These are phyloP conservation scores for Nannochloris sp. DNA, from an alignment of 139 green algal genomes.

Conservation along the genomic window DNA sequence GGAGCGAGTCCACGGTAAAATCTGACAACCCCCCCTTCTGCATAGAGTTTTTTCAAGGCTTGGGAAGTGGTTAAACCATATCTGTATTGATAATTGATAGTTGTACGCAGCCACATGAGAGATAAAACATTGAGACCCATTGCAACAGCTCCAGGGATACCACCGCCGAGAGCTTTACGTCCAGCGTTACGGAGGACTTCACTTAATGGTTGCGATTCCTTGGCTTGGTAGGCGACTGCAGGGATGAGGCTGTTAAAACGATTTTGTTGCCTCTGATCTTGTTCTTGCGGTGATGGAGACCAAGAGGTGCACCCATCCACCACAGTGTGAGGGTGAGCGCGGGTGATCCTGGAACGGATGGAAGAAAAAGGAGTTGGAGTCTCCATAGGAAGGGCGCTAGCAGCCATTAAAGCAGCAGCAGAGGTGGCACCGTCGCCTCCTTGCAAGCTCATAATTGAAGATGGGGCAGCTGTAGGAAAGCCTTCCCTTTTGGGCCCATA, in stretches of 20 bases:
- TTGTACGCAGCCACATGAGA: constrained; percentile 88
- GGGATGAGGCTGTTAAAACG: constrained; percentile 5
- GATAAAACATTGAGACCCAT: constrained; percentile 74
- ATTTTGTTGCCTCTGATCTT: neutral
- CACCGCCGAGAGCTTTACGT: constrained; percentile 66
- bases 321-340: too few relatives aligned
- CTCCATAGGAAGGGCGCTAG: too few relatives aligned
- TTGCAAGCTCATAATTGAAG: too few relatives aligned
- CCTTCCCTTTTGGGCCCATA: too few relatives aligned
- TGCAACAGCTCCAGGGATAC: constrained; percentile 68
- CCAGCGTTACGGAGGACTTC: constrained; percentile 60
- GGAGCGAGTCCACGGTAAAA: constrained; percentile 87
- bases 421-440: too few relatives aligned
- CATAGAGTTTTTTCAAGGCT: constrained; percentile 70
- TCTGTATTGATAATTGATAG: constrained; percentile 77
- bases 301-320: neutral
- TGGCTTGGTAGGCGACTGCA: constrained; percentile 12
- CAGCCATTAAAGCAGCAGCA: too few relatives aligned
- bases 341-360: too few relatives aligned
- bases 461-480: too few relatives aligned
- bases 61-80: constrained; percentile 58
- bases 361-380: too few relatives aligned
- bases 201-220: constrained; percentile 28
- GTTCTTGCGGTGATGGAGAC: neutral
- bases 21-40: constrained; percentile 75